Base-by-base conservation (phyloP, 345 rosid species). In the Rhizophora mangle region DNA sequence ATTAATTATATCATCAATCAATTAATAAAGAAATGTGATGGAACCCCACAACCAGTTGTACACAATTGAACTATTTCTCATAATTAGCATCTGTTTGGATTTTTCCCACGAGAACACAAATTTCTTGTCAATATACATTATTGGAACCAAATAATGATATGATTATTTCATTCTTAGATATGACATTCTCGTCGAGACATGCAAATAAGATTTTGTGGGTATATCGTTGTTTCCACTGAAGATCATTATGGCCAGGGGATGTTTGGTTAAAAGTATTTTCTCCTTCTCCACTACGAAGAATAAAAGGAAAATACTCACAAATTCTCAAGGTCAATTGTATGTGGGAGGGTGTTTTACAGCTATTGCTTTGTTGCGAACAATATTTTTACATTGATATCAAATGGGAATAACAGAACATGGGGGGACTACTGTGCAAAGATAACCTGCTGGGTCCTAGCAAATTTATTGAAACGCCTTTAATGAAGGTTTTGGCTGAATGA, bases 121-220 rank as follows among this genome's bases (percentile, higher is more conserved):
- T 78, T 83, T 78, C 72, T 66, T 76, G 78, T 72, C 43, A 67
- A 67, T 68, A 53, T 21, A 6, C 22, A 74, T 81, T 76, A 78
- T 72, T 74, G 76, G 69, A 30, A 60, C 59, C 72, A 61, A 60
- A 61, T 31, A 11, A 31, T 36, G 65, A 27, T 7, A 34, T 74
- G 54, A 69, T 79, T 51, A 22, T 10, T 60, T 54, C 16, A 63
- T 67, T 49, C 18, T 15, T 47, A 15, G 49, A 6, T 30, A 62
- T 52, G 9, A 4, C 64, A 76, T 69, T 72, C 63, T 78, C 75
- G 71, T 58, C 65, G 57, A 61, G 13, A 34, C 37, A 7, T 34
- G 37, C 37, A 4, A 39, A 46, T 24, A 55, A 75, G 16, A 68
- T 55, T 60, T 19, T 52, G 9, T 19, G n/a, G 22, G 22, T 22